These are phyloP conservation scores for Liriodendron chinense DNA, from an alignment of 164 flowering plant genomes.

Conservation along the genomic window DNA sequence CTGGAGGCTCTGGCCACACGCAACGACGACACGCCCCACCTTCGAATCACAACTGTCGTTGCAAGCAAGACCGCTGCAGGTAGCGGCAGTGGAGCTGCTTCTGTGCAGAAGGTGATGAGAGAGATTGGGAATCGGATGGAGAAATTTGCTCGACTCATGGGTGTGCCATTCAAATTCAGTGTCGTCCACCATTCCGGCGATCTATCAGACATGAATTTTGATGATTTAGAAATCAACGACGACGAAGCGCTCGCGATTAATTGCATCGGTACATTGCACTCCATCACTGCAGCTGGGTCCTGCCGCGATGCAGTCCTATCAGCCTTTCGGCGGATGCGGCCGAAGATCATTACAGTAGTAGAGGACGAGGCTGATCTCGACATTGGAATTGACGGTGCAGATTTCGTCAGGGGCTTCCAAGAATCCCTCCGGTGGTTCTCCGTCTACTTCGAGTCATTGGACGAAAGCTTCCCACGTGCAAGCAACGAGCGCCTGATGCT, in stretches of 20 bases:
- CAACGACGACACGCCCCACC: constrained; percentile 79
- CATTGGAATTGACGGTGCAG: constrained; percentile 52
- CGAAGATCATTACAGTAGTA: constrained; percentile 75
- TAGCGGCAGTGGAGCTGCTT: constrained; percentile 23
- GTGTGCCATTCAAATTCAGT: constrained; percentile 84
- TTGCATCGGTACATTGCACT: constrained; percentile 62
- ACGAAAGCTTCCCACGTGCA: constrained; percentile 67
- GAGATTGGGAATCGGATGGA: constrained; percentile 83
- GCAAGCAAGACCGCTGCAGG: constrained; percentile 1
- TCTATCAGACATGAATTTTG: constrained; percentile 51
- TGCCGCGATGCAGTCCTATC: constrained; percentile 50
- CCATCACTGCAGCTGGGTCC: constrained; percentile 29
- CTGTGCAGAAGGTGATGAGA: constrained; percentile 64
- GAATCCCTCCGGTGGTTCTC: constrained; percentile 76
- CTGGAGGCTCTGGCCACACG: constrained; percentile 92
- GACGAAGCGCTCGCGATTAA: constrained; percentile 85
- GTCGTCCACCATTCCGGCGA: constrained; percentile 62
- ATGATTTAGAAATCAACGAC: constrained; percentile 48
- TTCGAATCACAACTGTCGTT: constrained; percentile 71
- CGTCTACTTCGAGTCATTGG: constrained; percentile 81
- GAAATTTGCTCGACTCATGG: constrained; percentile 95
- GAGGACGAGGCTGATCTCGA: constrained; percentile 90
- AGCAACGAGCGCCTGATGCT: constrained; percentile 85
- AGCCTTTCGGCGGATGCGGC: constrained; percentile 45
- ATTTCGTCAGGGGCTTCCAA: constrained; percentile 56